Base-by-base conservation (phyloP, 345 rosid species). In the Viola odorata region DNA sequence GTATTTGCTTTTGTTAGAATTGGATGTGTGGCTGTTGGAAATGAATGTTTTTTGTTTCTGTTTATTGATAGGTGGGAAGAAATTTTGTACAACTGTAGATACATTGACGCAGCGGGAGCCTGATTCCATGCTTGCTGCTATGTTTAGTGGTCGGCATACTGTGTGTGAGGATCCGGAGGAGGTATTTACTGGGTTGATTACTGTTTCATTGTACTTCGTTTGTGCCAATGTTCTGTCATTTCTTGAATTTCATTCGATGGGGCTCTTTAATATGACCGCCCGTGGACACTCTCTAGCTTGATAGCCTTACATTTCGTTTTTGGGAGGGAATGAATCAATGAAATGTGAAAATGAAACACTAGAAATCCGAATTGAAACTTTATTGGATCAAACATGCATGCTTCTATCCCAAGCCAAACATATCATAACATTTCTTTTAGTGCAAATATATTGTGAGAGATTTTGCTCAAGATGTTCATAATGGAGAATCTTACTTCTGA, bases 41-140 rank as follows among this genome's bases (percentile, higher is more conserved):
- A 9, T 47, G 10, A 7, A n/a, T 56, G 17, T 44, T 7, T 47
- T 45, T 37, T 4, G 12, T 15, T 7, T 45, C n/a, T 12, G 41
- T 68, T 59, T 60, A 52, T 48, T 41, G 50, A 23, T 77, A 89
- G 96, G 98, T 16, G 98, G 98, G 50, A 85, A 83, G 78, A 89
- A 84, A 65, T 92, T 87, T 49, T 82, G 89, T 68, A 85, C 96
- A 0, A 81, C 94, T 10, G 60, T 83, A 53, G 96, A 84, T 76
- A 87, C 96, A 15, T 71, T 92, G 79, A 89, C 90, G 45, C 81
- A 71, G 61, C 87, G 97, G 55, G 97, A 89, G 69, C 98, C 96
- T 14, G 89, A 85, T 45, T 92, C 96, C 0, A 89, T 92, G 94
- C 94, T 89, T 53, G 94, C 96, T 8, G 94, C 96, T 0, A 89